Percentiles rank a stretch among this genome's conserved stretches.
phyloP scores from a whole-genome alignment of 768 basidiomycete genomes.

The Pleurotus eryngii region DNA sequence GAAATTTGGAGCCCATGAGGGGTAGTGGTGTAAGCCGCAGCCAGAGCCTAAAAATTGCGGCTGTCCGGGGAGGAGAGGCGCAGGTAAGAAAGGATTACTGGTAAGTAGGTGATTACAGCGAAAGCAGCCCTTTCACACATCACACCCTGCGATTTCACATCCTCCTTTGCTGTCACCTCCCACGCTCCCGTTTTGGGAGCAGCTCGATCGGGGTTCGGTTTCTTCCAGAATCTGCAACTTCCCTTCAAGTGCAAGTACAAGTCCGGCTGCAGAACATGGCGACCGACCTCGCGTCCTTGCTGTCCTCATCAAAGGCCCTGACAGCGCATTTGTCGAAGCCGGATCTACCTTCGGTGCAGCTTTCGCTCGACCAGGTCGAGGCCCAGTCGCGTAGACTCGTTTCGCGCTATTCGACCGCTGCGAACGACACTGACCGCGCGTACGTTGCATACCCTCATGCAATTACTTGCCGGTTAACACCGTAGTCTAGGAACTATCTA shows the following conservation, averaged over 20 bases:
- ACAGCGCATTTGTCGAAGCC: conserved; percentile 74
- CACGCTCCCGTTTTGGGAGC: not conserved
- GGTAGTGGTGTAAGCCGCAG: no score
- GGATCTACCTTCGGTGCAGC: conserved; percentile 84
- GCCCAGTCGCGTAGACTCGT: conserved; percentile 85
- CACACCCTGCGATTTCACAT: not conserved
- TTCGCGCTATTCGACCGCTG: conserved; percentile 60
- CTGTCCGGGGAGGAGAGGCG: not conserved
- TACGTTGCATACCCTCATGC: conserved; percentile 30
- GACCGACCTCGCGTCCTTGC: conserved; percentile 65
- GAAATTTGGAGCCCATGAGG: no score
- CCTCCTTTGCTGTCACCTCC: not conserved
- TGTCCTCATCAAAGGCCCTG: conserved; percentile 68
- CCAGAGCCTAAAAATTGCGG: no score
- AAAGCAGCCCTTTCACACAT: not conserved
- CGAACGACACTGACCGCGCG: conserved; percentile 73
- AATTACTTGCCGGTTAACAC: not conserved
- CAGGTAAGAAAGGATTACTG: not conserved
- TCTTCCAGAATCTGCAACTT: not conserved
- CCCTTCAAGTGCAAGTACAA: not conserved
- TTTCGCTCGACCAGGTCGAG: conserved; percentile 94
- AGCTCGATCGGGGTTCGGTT: conserved; percentile 4
- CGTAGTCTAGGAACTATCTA: conserved; percentile 68
- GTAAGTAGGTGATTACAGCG: not conserved
- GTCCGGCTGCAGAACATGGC: conserved; percentile 18